Evolutionary conservation across 2,329 filamentous ascomycete genomes (phyloP), one percentile per base, ranked within the genome.

Genomic region (Hymenoscyphus fraxineus): DNA sequence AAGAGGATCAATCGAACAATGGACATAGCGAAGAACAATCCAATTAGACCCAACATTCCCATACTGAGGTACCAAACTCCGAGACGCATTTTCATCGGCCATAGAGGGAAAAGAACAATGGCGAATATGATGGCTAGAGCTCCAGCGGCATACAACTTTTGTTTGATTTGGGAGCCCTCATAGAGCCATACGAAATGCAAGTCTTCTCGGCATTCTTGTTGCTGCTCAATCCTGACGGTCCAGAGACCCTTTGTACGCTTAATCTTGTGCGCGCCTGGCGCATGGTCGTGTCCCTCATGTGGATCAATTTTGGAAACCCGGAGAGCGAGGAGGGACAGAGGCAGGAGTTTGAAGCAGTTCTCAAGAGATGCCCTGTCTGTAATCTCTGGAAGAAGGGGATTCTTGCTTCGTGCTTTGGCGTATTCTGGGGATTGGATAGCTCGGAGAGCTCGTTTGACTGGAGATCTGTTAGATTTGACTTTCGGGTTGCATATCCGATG

Each of bases 21-120:
- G 6, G 94, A 91, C 95, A 99, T 98, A 74, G 88, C 86, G 78
- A 99, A 98, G 86, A 99, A 99, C 59, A 97, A 80, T 63, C 91
- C 95, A 57, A 99, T 85, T 38, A 98, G 82, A 55, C 92, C 90
- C 69, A 99, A 83, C 84, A 96, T 90, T 65, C 89, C 94, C 87
- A 97, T 97, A 77, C 91, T 95, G 54, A 98, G 83, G 78, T 99
- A 98, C 91, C 96, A 99, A 59, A 98, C 95, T 61, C 94, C 95
- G 72, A 95, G 88, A 73, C 95, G 87, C 79, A 99, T 81, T 76
- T 92, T 88, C 67, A 97, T 84, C 1, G 95, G 95, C 95, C 95
- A 99, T 64, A 99, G 85, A 10, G 95, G 95, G 81, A 99, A 99
- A 74, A 97, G 87, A 66, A 99, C 93, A 31, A 97, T 82, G 15